A percentile compares a stretch with the other conserved stretches of the same genome.
phyloP scores from a whole-genome alignment of 306 rosid genomes.

The Medicago lupulina region DNA sequence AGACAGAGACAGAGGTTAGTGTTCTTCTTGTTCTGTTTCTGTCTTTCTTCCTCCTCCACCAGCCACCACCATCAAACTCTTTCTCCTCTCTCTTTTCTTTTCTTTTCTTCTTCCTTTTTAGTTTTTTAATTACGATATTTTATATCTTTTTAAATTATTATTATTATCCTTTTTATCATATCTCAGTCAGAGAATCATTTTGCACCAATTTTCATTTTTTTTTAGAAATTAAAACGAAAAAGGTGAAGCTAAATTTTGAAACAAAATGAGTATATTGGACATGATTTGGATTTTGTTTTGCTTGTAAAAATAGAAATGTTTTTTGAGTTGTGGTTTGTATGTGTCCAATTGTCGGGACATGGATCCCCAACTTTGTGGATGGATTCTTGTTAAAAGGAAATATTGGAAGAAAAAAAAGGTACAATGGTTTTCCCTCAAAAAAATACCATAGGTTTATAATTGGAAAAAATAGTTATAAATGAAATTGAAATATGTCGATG shows the following conservation, averaged over 20 bases:
- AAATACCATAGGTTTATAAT: no score
- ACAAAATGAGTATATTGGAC: slow-evolving; percentile 22
- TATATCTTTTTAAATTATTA: not conserved
- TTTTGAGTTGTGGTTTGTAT: slow-evolving; percentile 5
- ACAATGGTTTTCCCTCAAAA: no score
- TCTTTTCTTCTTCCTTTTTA: not conserved
- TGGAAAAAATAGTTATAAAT: no score
- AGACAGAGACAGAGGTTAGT: slow-evolving; percentile 10
- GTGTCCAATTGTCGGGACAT: slow-evolving; percentile 33
- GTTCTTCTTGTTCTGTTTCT: slow-evolving; percentile 24
- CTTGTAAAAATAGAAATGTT: not conserved
- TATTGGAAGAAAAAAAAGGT: no score
- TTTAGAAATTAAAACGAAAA: not conserved
- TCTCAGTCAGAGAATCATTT: slow-evolving; percentile 14
- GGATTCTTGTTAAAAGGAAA: no score
- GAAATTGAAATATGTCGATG: no score
- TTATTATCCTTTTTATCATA: no score
- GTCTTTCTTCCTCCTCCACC: slow-evolving; percentile 11
- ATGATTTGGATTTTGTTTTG: slow-evolving; percentile 35
- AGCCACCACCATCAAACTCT: slow-evolving; percentile 12
- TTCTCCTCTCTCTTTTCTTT: slow-evolving; percentile 13
- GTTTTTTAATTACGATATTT: not conserved
- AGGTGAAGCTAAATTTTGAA: not conserved
- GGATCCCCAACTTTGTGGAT: not conserved
- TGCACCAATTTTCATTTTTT: slow-evolving; percentile 2